Evolutionary conservation across 2,329 filamentous ascomycete species (phyloP).

Genomic region (Shiraia sp.): DNA sequence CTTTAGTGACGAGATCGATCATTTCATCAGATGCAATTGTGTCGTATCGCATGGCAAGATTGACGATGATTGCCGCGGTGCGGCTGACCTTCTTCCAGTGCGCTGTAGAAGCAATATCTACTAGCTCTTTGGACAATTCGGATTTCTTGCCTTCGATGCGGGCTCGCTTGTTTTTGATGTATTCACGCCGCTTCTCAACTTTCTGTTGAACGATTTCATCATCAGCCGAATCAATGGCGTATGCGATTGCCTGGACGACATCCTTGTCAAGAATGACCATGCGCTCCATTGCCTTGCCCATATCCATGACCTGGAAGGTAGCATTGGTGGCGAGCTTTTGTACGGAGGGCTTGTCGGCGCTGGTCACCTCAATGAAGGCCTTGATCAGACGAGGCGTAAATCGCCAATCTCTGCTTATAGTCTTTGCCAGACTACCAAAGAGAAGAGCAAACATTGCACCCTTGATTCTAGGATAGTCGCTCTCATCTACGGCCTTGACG

Average conservation of each 20-base stretch:
- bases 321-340: constrained; percentile 83
- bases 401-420: constrained; percentile 88
- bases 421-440: constrained; percentile 86
- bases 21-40: constrained; percentile 80
- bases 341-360: constrained; percentile 91
- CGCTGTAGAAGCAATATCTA: constrained; percentile 73
- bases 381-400: constrained; percentile 89
- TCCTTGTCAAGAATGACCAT: constrained; percentile 80
- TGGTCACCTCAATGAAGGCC: constrained; percentile 85
- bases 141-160: constrained; percentile 84
- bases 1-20: constrained; percentile 78
- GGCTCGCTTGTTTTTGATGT: constrained; percentile 73
- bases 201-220: constrained; percentile 61
- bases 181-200: constrained; percentile 70
- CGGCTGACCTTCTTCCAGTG: constrained; percentile 97
- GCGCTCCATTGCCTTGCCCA: constrained; percentile 83
- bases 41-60: constrained; percentile 89
- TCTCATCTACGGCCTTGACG: constrained; percentile 74
- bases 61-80: constrained; percentile 87
- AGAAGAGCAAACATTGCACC: constrained; percentile 89
- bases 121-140: constrained; percentile 77
- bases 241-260: constrained; percentile 67
- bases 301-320: constrained; percentile 85
- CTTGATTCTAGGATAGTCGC: constrained; percentile 90
- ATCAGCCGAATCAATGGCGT: constrained; percentile 38